A percentile compares a stretch with the other conserved stretches of the same genome.
phyloP scores from a whole-genome alignment of 495 filamentous ascomycete genomes.

The Pseudomonodictys pantanalensis region DNA sequence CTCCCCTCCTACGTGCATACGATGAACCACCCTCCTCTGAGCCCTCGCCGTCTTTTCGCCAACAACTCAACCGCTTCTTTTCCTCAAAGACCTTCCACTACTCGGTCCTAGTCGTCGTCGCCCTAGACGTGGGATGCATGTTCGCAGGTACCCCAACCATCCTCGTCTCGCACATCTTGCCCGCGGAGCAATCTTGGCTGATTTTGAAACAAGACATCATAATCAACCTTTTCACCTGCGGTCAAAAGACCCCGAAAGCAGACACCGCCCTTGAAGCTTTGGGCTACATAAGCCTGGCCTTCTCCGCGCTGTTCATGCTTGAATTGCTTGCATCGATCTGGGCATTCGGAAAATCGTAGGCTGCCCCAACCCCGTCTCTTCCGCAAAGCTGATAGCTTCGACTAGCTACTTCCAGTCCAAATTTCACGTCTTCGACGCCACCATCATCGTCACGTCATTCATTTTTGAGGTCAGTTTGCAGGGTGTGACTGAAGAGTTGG shows the following conservation, averaged over 20 bases:
- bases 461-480: constrained; percentile 48
- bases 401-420: constrained; percentile 58
- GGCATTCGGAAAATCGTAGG: constrained; percentile 56
- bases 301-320: constrained; percentile 60
- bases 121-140: constrained; percentile 56
- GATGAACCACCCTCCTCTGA: background rate
- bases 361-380: constrained; percentile 17
- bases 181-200: background rate
- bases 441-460: constrained; percentile 60
- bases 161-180: background rate
- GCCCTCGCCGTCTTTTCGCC: constrained; percentile 2
- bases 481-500: constrained; percentile 59
- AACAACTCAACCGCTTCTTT: constrained; percentile 44
- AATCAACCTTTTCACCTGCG: constrained; percentile 59
- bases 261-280: constrained; percentile 45
- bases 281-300: constrained; percentile 46
- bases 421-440: constrained; percentile 64
- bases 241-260: constrained; percentile 41
- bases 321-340: constrained; percentile 56
- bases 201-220: constrained; percentile 52
- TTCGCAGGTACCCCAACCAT: constrained; percentile 44
- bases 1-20: constrained; percentile 3
- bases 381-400: background rate
- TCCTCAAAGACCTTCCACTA: constrained; percentile 59
- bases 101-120: constrained; percentile 53